A percentile compares a stretch with the other conserved stretches of the same genome.
These are phyloP conservation scores for Fusarium piperis DNA, from an alignment of 2,329 filamentous ascomycete genomes.

Conservation along the genomic window DNA sequence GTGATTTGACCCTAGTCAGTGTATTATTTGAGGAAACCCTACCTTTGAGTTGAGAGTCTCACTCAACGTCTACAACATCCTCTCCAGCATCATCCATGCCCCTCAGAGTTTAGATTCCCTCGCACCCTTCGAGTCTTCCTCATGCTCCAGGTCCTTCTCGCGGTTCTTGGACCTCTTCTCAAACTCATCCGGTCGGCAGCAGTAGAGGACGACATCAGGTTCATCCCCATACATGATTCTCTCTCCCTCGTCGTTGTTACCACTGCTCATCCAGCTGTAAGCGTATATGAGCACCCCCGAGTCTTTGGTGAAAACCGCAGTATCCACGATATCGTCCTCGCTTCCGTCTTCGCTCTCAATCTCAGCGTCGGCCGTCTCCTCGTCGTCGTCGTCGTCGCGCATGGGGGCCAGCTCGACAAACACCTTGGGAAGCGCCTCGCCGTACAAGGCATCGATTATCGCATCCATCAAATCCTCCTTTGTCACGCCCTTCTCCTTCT, in stretches of 20 bases:
- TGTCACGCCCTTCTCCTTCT: constrained; percentile 10
- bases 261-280: constrained; percentile 3
- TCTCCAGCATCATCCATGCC: background rate
- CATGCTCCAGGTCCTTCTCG: background rate
- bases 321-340: background rate
- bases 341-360: background rate
- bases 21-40: background rate
- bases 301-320: background rate
- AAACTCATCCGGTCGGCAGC: background rate
- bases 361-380: background rate
- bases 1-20: too few species aligned
- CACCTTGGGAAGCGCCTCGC: constrained; percentile 3
- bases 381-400: background rate
- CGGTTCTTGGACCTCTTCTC: background rate
- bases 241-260: background rate
- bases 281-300: background rate
- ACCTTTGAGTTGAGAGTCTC: background rate
- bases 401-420: background rate
- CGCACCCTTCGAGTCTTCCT: background rate
- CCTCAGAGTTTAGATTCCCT: background rate
- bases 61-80: background rate
- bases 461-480: constrained; percentile 8
- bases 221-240: background rate
- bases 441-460: constrained; percentile 3
- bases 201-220: constrained; percentile 13